These are phyloP conservation scores for Viola pubescens DNA, from an alignment of 441 rosid genomes.

Conservation along the genomic window DNA sequence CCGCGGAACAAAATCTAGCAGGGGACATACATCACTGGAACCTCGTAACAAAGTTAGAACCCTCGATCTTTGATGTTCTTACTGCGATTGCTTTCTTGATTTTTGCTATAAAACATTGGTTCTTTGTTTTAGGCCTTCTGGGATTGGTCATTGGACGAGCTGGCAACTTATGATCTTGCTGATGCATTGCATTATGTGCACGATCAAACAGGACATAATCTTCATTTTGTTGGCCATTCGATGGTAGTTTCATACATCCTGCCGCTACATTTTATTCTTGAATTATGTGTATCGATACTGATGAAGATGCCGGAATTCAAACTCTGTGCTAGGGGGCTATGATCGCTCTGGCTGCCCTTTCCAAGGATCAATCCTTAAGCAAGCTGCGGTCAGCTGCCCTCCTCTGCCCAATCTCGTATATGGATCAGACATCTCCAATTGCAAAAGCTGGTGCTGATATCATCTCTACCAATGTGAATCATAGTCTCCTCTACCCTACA, in stretches of 20 bases:
- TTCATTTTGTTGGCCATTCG: slow-evolving; percentile 46
- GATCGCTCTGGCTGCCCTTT: slow-evolving; percentile 42
- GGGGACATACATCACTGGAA: slow-evolving; percentile 46
- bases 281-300: background rate
- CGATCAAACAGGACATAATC: slow-evolving; percentile 30
- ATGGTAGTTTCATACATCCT: slow-evolving; percentile 22
- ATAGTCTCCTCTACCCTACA: background rate
- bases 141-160: slow-evolving; percentile 93
- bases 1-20: slow-evolving; percentile 66
- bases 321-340: slow-evolving; percentile 34
- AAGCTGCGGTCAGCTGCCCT: slow-evolving; percentile 41
- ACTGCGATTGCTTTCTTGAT: background rate
- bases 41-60: slow-evolving; percentile 28
- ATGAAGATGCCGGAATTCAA: background rate
- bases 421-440: slow-evolving; percentile 18
- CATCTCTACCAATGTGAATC: background rate
- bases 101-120: background rate
- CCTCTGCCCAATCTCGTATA: slow-evolving; percentile 37
- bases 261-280: slow-evolving; percentile 3
- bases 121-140: slow-evolving; percentile 43
- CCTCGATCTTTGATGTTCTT: background rate
- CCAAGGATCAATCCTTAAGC: slow-evolving; percentile 24
- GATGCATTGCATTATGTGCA: slow-evolving; percentile 34
- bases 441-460: background rate
- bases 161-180: slow-evolving; percentile 50